Conservation (phyloP, 768 basidiomycete genomes). For the Rhodotorula toruloides region DNA sequence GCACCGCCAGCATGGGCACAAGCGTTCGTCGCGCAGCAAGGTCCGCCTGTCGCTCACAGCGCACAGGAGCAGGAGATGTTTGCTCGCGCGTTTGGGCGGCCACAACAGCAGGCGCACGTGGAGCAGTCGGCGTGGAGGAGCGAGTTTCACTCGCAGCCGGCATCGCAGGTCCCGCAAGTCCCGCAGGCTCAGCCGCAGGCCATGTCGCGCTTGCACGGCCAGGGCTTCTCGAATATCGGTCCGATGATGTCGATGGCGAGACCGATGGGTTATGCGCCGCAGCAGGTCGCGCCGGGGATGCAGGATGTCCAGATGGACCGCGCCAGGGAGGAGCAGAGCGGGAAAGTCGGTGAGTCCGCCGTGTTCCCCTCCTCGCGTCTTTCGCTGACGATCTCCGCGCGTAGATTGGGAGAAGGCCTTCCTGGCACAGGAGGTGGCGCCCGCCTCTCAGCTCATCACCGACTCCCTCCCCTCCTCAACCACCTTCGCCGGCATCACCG, state of each 20-base stretch:
- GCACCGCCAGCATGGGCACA: slow-evolving; percentile 33
- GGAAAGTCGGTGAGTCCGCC: not conserved
- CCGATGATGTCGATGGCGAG: slow-evolving; percentile 1
- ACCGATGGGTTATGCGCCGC: not conserved
- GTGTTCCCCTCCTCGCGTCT: not conserved
- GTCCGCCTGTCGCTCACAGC: not conserved
- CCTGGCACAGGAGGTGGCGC: slow-evolving; percentile 30
- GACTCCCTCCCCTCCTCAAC: not conserved
- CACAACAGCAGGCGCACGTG: not conserved
- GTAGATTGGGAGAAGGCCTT: slow-evolving; percentile 42
- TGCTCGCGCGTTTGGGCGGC: slow-evolving; percentile 11
- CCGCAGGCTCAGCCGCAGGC: not conserved
- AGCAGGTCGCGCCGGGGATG: not conserved
- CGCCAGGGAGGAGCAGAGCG: not conserved
- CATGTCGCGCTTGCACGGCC: slow-evolving; percentile 16
- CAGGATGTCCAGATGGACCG: not conserved
- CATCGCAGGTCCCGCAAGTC: not conserved
- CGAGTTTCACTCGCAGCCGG: slow-evolving; percentile 12
- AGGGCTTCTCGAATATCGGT: not conserved
- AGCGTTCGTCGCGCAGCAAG: slow-evolving; percentile 22
- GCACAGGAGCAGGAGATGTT: slow-evolving; percentile 23
- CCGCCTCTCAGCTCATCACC: slow-evolving; percentile 10
- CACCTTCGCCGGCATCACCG: slow-evolving; percentile 10
- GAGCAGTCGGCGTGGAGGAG: slow-evolving; percentile 12
- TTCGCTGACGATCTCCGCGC: not conserved